phyloP scores from a whole-genome alignment of 441 rosid genomes.

The Adansonia grandidieri region DNA sequence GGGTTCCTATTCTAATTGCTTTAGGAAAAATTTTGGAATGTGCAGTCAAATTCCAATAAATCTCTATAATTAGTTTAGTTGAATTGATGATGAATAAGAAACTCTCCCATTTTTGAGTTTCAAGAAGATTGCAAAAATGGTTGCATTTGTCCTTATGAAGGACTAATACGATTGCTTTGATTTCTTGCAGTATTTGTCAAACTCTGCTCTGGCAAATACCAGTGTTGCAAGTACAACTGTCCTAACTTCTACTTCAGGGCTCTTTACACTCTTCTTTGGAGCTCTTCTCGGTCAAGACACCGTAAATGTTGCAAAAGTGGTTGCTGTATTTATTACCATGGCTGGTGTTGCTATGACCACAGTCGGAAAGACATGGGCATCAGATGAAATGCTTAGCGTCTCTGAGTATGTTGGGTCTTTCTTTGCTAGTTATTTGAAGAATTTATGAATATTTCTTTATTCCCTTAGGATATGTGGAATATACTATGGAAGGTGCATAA shows the following conservation, averaged over 20 bases:
- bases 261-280: slow-evolving; percentile 70
- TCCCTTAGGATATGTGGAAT: background rate
- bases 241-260: slow-evolving; percentile 66
- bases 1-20: background rate
- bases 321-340: slow-evolving; percentile 65
- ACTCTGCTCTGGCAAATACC: slow-evolving; percentile 66
- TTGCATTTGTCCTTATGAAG: background rate
- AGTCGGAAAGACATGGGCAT: slow-evolving; percentile 63
- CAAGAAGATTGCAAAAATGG: background rate
- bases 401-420: slow-evolving; percentile 47
- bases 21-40: background rate
- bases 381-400: slow-evolving; percentile 45
- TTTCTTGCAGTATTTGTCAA: slow-evolving; percentile 56
- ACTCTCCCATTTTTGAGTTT: background rate
- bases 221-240: slow-evolving; percentile 74
- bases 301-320: slow-evolving; percentile 49
- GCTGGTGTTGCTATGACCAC: slow-evolving; percentile 75
- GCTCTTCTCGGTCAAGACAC: slow-evolving; percentile 66
- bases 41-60: background rate
- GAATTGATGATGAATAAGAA: background rate
- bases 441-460: slow-evolving; percentile 1
- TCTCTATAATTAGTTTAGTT: slow-evolving; percentile 19
- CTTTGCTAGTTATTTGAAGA: background rate
- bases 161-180: slow-evolving; percentile 19
- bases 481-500: background rate